Percentiles rank a stretch among this genome's conserved stretches.
These are phyloP conservation scores for Secale cereale DNA, from an alignment of 176 grass and related monocot genomes.

Conservation along the genomic window DNA sequence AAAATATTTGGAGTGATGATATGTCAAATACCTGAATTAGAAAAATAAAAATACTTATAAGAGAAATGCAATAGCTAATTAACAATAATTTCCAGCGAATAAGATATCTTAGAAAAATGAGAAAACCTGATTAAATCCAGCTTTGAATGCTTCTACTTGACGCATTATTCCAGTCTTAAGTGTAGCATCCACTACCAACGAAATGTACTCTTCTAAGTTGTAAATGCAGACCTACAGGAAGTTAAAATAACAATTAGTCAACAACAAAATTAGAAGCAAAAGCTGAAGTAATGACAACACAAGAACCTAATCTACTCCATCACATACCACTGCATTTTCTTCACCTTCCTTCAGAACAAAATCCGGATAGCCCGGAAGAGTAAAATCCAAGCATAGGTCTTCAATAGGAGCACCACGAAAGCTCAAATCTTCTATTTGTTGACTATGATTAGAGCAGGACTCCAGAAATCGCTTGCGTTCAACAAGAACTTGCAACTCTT, in stretches of 20 bases:
- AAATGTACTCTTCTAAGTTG: constrained; percentile 83
- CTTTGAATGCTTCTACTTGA: constrained; percentile 76
- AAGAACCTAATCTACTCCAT: constrained; percentile 4
- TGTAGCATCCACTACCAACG: constrained; percentile 74
- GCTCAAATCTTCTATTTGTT: constrained; percentile 39
- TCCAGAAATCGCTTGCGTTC: constrained; percentile 48
- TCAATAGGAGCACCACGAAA: constrained; percentile 67
- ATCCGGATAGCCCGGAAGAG: constrained; percentile 86
- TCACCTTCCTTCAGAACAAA: constrained; percentile 70
- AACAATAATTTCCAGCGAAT: neutral
- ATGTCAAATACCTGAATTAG: constrained; percentile 75
- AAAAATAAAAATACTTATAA: neutral
- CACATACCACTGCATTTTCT: constrained; percentile 51
- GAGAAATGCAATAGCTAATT: neutral
- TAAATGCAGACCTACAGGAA: constrained; percentile 65
- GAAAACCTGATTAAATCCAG: constrained; percentile 83
- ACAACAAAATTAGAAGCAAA: neutral
- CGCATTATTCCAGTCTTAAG: constrained; percentile 63
- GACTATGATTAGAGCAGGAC: constrained; percentile 27
- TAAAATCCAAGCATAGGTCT: constrained; percentile 80
- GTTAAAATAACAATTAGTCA: constrained; percentile 13
- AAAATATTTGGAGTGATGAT: constrained; percentile 80
- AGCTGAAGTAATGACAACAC: neutral
- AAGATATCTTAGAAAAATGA: neutral
- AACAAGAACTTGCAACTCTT: constrained; percentile 80